phyloP scores from a whole-genome alignment of 2,329 filamentous ascomycete genomes.

The Kalmusia sp. region DNA sequence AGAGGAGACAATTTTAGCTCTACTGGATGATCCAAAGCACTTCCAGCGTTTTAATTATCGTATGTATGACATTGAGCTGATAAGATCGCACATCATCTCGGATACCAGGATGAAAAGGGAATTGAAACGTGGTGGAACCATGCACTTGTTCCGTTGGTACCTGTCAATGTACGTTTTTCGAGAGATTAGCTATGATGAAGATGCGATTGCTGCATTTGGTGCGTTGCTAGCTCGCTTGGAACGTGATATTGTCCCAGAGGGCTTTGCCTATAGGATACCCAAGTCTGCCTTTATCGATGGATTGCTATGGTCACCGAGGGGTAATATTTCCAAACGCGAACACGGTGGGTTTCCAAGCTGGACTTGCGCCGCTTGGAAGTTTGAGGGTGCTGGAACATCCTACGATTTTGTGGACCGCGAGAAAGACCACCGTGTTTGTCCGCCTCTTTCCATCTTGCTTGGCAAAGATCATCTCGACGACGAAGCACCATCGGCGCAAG shows the following conservation, averaged over 20 bases:
- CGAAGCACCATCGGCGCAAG: neutral
- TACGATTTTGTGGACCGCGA: neutral
- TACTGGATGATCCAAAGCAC: neutral
- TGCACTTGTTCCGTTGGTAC: neutral
- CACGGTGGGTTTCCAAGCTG: neutral
- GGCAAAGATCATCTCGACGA: neutral
- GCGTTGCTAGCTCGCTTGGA: neutral
- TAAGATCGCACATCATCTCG: neutral
- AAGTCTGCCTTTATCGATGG: neutral
- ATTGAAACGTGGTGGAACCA: neutral
- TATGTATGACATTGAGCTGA: too few species aligned
- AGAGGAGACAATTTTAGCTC: neutral
- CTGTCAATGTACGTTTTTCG: neutral
- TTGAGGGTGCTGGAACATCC: neutral
- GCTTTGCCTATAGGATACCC: neutral
- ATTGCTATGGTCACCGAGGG: neutral
- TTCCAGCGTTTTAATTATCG: too few species aligned
- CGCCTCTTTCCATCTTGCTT: neutral
- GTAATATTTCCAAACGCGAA: neutral
- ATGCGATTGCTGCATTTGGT: neutral
- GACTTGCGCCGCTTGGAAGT: conserved; percentile 5
- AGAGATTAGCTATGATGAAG: neutral
- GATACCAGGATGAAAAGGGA: neutral
- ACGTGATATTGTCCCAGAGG: neutral
- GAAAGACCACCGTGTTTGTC: neutral